These are phyloP conservation scores for Pseudocercospora ulei DNA, from an alignment of 2,329 filamentous ascomycete genomes.

Conservation along the genomic window DNA sequence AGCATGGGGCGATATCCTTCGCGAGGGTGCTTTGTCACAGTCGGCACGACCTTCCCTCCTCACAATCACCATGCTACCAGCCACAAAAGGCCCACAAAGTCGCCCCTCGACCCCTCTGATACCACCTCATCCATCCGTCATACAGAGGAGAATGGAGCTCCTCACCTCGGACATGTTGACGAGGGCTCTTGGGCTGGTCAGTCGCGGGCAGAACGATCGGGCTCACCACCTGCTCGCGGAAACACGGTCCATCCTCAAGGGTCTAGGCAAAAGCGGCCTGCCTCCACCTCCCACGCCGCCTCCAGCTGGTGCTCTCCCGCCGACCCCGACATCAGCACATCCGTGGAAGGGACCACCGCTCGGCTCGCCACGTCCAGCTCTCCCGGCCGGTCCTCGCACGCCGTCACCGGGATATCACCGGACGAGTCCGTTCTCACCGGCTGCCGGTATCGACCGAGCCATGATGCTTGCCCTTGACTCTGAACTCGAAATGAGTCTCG, in stretches of 20 bases:
- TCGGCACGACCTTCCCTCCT: constrained; percentile 81
- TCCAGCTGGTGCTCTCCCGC: constrained; percentile 34
- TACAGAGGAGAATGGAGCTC: constrained; percentile 94
- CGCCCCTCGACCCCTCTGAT: constrained; percentile 62
- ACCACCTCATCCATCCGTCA: constrained; percentile 85
- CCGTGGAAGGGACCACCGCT: constrained; percentile 18
- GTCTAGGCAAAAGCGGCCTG: constrained; percentile 85
- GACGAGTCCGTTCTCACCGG: constrained; percentile 47
- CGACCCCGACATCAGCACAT: constrained; percentile 28
- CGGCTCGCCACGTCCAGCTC: constrained; percentile 19
- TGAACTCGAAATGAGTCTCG: constrained; percentile 78
- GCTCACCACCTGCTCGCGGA: constrained; percentile 87
- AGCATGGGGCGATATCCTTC: constrained; percentile 82
- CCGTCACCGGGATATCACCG: constrained; percentile 35
- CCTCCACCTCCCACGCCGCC: constrained; percentile 67
- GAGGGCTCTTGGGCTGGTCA: constrained; percentile 78
- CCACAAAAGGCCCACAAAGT: constrained; percentile 21
- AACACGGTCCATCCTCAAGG: constrained; percentile 89
- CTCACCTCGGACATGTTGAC: constrained; percentile 97
- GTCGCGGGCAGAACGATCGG: constrained; percentile 82
- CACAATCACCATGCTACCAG: constrained; percentile 89
- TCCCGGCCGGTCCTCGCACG: constrained; percentile 29
- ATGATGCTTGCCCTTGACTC: constrained; percentile 81
- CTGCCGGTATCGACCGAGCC: constrained; percentile 61
- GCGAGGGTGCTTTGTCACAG: constrained; percentile 76